These are phyloP conservation scores for Allium sativum DNA, from an alignment of 106 monocot genomes.

Conservation along the genomic window DNA sequence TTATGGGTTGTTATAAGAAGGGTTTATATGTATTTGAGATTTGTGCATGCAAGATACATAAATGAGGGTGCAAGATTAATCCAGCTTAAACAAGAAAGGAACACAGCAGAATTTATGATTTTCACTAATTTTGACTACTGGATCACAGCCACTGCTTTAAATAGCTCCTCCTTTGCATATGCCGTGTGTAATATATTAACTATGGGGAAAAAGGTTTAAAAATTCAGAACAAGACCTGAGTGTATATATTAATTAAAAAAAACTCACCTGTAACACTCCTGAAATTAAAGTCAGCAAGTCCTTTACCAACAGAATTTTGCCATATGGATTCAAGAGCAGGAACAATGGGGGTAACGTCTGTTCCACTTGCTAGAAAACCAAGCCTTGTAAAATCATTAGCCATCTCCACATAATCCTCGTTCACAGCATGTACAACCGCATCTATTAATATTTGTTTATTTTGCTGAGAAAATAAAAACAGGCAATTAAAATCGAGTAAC, in stretches of 20 bases:
- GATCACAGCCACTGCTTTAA: no score
- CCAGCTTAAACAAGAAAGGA: no score
- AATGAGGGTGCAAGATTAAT: no score
- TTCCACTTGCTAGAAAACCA: constrained; percentile 95
- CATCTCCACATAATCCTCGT: constrained; percentile 99
- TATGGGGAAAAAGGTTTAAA: no score
- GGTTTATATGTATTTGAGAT: no score
- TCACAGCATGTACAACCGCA: constrained; percentile 99
- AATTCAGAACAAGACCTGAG: no score
- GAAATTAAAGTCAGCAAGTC: constrained; percentile 92
- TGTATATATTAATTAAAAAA: neutral
- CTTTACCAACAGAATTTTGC: constrained; percentile 95
- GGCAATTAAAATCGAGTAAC: neutral
- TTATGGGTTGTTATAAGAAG: no score
- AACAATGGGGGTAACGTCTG: constrained; percentile 86
- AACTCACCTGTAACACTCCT: constrained; percentile 82
- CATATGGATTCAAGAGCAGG: constrained; percentile 97
- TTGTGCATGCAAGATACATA: no score
- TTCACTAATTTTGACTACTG: no score
- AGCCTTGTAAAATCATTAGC: constrained; percentile 99
- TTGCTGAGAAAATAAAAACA: constrained; percentile 42
- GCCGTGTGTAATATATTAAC: no score
- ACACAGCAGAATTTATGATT: no score
- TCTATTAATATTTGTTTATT: constrained; percentile 98
- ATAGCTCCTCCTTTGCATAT: no score